Conservation (phyloP, 495 filamentous ascomycete species). For the Daldinia childiae region DNA sequence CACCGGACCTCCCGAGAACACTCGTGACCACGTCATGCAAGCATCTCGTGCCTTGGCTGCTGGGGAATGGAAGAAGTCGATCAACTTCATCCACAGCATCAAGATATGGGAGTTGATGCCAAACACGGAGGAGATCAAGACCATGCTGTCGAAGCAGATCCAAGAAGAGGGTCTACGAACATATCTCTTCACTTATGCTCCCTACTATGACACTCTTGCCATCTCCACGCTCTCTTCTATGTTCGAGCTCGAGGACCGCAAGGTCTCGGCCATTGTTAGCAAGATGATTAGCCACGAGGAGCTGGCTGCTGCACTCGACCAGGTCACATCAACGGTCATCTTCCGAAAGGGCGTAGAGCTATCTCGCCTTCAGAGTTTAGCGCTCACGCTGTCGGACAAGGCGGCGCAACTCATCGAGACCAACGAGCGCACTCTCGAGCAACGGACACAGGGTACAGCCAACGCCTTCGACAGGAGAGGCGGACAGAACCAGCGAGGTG, state of each 20-base stretch:
- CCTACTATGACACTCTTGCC: constrained; percentile 97
- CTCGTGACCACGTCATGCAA: constrained; percentile 98
- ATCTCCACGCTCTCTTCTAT: constrained; percentile 84
- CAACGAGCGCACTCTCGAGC: constrained; percentile 96
- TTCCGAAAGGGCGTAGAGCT: constrained; percentile 99
- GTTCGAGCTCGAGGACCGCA: constrained; percentile 92
- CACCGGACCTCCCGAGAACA: constrained; percentile 98
- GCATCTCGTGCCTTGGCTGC: constrained; percentile 94
- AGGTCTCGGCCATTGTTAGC: constrained; percentile 93
- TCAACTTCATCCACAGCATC: constrained; percentile 90
- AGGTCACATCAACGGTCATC: constrained; percentile 96
- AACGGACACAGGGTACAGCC: constrained; percentile 92
- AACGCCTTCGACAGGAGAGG: constrained; percentile 94
- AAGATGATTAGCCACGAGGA: constrained; percentile 99
- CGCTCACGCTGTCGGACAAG: constrained; percentile 94
- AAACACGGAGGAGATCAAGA: constrained; percentile 87
- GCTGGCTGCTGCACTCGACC: constrained; percentile 92
- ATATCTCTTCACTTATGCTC: constrained; percentile 99
- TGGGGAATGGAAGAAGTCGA: constrained; percentile 97
- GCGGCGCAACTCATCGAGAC: constrained; percentile 93
- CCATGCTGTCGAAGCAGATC: constrained; percentile 95
- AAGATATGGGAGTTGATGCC: constrained; percentile 99
- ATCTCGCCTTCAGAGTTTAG: constrained; percentile 92
- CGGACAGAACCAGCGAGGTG: constrained; percentile 77
- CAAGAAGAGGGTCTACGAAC: constrained; percentile 98